Conservation (phyloP, 176 grass and related monocot genomes). For the Phragmites australis region DNA sequence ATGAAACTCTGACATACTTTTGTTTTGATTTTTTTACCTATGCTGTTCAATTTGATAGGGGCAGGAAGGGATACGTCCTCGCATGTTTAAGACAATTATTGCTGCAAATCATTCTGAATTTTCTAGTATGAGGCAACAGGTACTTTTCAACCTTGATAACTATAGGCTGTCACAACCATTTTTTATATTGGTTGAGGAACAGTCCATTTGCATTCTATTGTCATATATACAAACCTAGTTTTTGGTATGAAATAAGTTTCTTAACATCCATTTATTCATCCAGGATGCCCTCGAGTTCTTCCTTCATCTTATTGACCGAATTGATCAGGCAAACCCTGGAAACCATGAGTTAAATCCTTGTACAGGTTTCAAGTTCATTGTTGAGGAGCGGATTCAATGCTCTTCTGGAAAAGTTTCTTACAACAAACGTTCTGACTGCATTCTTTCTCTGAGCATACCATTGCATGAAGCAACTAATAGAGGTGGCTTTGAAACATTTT, state of each 20-base stretch:
- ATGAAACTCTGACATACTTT: background rate
- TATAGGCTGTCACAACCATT: background rate
- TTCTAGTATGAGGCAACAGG: constrained; percentile 97
- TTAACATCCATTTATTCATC: constrained; percentile 27
- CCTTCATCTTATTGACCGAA: constrained; percentile 82
- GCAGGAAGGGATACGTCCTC: constrained; percentile 87
- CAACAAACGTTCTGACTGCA: constrained; percentile 76
- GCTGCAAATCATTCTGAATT: constrained; percentile 87
- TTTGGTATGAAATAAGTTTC: constrained; percentile 7
- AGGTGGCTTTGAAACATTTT: constrained; percentile 52
- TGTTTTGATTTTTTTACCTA: constrained; percentile 8
- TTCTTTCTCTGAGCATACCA: constrained; percentile 89
- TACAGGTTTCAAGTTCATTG: constrained; percentile 82
- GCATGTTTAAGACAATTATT: constrained; percentile 96
- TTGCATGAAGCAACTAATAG: constrained; percentile 86
- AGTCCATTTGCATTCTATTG: constrained; percentile 20
- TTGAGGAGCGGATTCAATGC: constrained; percentile 92
- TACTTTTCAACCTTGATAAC: constrained; percentile 36
- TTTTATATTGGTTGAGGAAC: background rate
- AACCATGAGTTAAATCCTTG: constrained; percentile 67
- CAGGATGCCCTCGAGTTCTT: constrained; percentile 96
- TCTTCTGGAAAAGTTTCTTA: constrained; percentile 96
- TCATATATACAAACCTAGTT: background rate
- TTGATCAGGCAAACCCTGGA: constrained; percentile 79
- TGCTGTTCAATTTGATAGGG: constrained; percentile 49